Evolutionary conservation across 306 rosid species (phyloP).

Genomic region (Carpinus fangiana): DNA sequence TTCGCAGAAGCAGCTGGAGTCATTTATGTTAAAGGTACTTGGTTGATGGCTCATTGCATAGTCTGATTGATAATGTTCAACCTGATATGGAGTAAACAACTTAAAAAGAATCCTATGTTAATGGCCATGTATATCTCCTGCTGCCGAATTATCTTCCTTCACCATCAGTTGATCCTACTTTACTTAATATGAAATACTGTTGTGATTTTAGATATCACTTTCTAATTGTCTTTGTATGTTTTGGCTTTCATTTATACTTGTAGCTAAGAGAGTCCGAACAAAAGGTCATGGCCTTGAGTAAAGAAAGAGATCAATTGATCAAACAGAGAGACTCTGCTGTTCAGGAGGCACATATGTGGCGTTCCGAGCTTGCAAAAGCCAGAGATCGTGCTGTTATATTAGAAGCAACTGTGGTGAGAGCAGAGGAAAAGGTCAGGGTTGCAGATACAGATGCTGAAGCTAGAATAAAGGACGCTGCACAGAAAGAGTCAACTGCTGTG

Average conservation of each 20-base stretch:
- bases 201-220: slow-evolving; percentile 1
- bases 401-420: slow-evolving; percentile 87
- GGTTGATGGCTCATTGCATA: neutral
- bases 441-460: slow-evolving; percentile 74
- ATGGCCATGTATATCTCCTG: slow-evolving; percentile 6
- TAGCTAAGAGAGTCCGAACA: slow-evolving; percentile 73
- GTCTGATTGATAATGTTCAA: neutral
- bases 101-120: neutral
- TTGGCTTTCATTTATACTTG: slow-evolving; percentile 24
- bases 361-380: slow-evolving; percentile 92
- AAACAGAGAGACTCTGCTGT: slow-evolving; percentile 80
- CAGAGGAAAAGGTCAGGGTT: slow-evolving; percentile 91
- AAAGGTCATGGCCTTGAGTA: slow-evolving; percentile 47
- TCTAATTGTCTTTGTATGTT: slow-evolving; percentile 9
- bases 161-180: neutral
- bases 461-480: slow-evolving; percentile 75
- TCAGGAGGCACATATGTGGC: slow-evolving; percentile 95
- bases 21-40: slow-evolving; percentile 60
- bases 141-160: slow-evolving; percentile 2
- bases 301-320: slow-evolving; percentile 75
- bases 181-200: neutral
- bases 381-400: slow-evolving; percentile 83
- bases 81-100: neutral
- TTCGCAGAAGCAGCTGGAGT: slow-evolving; percentile 59
- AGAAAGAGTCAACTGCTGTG: slow-evolving; percentile 64